Conservation (phyloP, 768 basidiomycete species). For the Amanita subjunquillea region DNA sequence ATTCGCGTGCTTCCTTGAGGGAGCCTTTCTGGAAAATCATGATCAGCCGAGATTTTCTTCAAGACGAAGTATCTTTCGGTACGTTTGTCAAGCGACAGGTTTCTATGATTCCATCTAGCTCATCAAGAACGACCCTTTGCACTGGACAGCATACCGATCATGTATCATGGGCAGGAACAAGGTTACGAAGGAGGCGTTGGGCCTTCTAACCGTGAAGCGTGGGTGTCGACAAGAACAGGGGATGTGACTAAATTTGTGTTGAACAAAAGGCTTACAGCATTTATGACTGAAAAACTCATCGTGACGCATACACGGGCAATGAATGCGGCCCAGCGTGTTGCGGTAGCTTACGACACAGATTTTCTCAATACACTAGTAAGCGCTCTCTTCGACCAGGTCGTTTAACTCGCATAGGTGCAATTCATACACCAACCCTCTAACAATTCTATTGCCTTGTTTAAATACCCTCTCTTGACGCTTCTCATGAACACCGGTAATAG, state of each 20-base stretch:
- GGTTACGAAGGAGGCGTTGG: constrained; percentile 44
- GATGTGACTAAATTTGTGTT: background rate
- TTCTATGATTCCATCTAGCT: constrained; percentile 10
- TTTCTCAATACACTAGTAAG: constrained; percentile 40
- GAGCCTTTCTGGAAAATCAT: constrained; percentile 66
- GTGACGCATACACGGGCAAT: constrained; percentile 34
- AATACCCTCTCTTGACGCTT: constrained; percentile 45
- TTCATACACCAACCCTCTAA: constrained; percentile 30
- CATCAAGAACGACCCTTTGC: constrained; percentile 48
- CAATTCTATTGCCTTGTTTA: constrained; percentile 37
- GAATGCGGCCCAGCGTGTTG: constrained; percentile 44
- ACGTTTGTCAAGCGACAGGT: constrained; percentile 4
- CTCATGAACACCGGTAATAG: constrained; percentile 42
- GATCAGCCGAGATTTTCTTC: constrained; percentile 53
- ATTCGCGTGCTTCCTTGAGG: constrained; percentile 31
- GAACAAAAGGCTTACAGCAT: constrained; percentile 39
- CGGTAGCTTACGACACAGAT: constrained; percentile 27
- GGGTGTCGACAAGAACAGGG: constrained; percentile 5
- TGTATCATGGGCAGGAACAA: constrained; percentile 70
- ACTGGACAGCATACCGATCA: constrained; percentile 59
- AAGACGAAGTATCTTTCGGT: constrained; percentile 36
- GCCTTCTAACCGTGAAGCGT: constrained; percentile 58
- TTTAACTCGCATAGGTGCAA: constrained; percentile 22
- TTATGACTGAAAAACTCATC: constrained; percentile 36
- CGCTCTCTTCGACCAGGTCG: background rate